Conservation (phyloP, 2,329 filamentous ascomycete species). For the Microdochium bolleyi region DNA sequence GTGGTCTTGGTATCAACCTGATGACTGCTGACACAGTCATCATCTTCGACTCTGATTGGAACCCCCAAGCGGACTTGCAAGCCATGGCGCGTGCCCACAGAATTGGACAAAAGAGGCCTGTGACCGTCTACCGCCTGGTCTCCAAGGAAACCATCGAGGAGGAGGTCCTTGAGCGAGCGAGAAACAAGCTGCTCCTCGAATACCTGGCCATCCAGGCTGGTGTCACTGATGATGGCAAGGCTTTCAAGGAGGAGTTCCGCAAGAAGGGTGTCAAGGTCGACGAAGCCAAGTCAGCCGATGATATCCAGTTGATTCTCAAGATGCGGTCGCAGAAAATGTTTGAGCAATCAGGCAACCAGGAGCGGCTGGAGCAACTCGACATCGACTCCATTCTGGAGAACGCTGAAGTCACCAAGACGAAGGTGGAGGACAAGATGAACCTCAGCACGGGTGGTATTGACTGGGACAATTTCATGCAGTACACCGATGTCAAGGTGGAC, state of each 20-base stretch:
- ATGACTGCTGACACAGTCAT: slow-evolving; percentile 99
- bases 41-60: slow-evolving; percentile 98
- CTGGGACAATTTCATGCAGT: slow-evolving; percentile 94
- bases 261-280: slow-evolving; percentile 67
- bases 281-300: slow-evolving; percentile 84
- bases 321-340: slow-evolving; percentile 99
- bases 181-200: slow-evolving; percentile 95
- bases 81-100: slow-evolving; percentile 98
- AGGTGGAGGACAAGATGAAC: slow-evolving; percentile 84
- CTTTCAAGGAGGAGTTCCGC: slow-evolving; percentile 64
- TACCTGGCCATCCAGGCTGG: slow-evolving; percentile 96
- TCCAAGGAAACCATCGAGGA: slow-evolving; percentile 98
- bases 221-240: slow-evolving; percentile 89
- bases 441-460: slow-evolving; percentile 80
- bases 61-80: slow-evolving; percentile 94
- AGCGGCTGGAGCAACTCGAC: slow-evolving; percentile 92
- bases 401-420: slow-evolving; percentile 93
- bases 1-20: slow-evolving; percentile 95
- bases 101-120: slow-evolving; percentile 92
- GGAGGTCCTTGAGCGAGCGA: slow-evolving; percentile 89
- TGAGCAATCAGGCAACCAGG: slow-evolving; percentile 92
- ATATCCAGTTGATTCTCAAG: slow-evolving; percentile 94
- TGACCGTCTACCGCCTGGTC: slow-evolving; percentile 92
- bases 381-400: slow-evolving; percentile 97
- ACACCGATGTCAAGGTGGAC: slow-evolving; percentile 95